Evolutionary conservation across 768 basidiomycete species (phyloP).

Genomic region (Leccinum disarticulatum): DNA sequence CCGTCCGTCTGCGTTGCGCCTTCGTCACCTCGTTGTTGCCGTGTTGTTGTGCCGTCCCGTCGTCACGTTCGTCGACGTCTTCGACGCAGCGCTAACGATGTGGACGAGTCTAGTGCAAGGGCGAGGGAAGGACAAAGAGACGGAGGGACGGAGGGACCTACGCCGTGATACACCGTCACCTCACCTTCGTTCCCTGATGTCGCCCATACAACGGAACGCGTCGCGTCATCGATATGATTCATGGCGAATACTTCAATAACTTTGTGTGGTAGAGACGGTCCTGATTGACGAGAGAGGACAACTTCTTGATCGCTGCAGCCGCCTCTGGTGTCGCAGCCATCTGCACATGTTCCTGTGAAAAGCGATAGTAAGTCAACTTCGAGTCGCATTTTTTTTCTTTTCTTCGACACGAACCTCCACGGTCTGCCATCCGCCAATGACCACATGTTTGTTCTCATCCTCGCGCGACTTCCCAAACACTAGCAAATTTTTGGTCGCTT

Average conservation of each 20-base stretch:
- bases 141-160: no score
- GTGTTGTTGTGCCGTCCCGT: no score
- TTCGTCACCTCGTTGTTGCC: no score
- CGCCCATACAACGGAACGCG: background rate
- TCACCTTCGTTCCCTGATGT: no score
- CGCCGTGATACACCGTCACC: no score
- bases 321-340: no score
- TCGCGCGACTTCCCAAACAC: constrained; percentile 23
- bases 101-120: no score
- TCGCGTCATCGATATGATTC: background rate
- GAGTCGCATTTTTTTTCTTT: background rate
- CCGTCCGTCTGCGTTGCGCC: no score
- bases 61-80: no score
- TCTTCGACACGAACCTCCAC: constrained; percentile 22
- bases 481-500: constrained; percentile 9
- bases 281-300: constrained; percentile 17
- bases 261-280: constrained; percentile 16
- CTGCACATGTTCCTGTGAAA: constrained; percentile 20
- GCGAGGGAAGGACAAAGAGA: no score
- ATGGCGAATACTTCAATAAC: constrained; percentile 7
- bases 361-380: background rate
- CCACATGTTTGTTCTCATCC: constrained; percentile 21
- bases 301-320: background rate
- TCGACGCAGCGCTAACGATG: no score
- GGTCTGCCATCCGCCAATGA: constrained; percentile 22